Base-by-base conservation (phyloP, 2,329 filamentous ascomycete genomes). In the Cladophialophora bantiana region DNA sequence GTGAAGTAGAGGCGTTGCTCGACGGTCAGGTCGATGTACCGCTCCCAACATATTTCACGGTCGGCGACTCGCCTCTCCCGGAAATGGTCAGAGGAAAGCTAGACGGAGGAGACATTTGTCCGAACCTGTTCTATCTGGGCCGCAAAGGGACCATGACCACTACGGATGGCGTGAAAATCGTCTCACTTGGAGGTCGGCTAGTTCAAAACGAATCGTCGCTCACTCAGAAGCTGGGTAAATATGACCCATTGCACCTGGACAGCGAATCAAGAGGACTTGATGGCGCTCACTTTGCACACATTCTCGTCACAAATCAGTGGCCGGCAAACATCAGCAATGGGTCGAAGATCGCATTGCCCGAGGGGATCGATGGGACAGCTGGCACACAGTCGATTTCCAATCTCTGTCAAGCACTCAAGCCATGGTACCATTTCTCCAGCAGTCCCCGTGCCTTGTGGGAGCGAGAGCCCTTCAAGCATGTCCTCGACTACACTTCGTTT, bases 61-160 rank as follows among this genome's bases (percentile, higher is more conserved):
- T 97, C 67, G 93, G 92, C 72, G 88, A 83, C 42, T 84, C 84
- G 55, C 81, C 89, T n/a, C 83, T 99, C 5, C 95, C 95, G 0
- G 78, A 83, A 2, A 80, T 83, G 35, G 86, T 97, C 26, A 82
- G 90, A 20, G 86, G 91, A 74, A 93, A 89, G 76, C 85, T 98
- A 60, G 86, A 92, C 75, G 87, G 90, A 69, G 89, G 85, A 69
- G 88, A 90, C 74, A 85, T 99, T 18, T 97, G 93, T 76, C 85
- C 90, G n/a, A 98, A 99, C 76, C 86, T 99, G 10, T 92, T 92
- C 78, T 96, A 90, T 74, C 86, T 99, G 0, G 94, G 92, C 65
- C 96, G 95, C 78, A 89, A 93, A 74, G 92, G 91, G 68, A 89
- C 90, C 13, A 90, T 93, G 60, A 98, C 95, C 77, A 98, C 94